Conservation (phyloP, 805 yeast species). For the Cyberlindnera maclurae region DNA sequence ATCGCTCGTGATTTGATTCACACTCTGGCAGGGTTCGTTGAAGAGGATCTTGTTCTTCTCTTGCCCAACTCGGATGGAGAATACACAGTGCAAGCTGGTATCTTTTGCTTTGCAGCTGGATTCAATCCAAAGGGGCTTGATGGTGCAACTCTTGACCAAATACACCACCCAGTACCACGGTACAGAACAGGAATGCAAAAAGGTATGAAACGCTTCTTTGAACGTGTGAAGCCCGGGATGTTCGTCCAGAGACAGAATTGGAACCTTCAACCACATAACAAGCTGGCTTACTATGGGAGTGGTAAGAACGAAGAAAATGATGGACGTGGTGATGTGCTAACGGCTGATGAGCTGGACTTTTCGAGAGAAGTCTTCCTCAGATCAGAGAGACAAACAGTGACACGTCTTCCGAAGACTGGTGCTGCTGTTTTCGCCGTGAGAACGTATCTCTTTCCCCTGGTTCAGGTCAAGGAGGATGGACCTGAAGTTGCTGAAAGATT, state of each 20-base stretch:
- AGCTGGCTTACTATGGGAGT: conserved; percentile 1
- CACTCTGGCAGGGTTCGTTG: conserved; percentile 7
- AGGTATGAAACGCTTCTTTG: conserved; percentile 2
- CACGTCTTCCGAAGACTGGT: conserved; percentile 1
- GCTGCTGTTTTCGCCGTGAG: conserved; percentile 1
- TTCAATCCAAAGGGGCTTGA: conserved; percentile 1
- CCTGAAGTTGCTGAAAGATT: neutral
- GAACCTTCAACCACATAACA: conserved; percentile 3
- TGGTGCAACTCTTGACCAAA: neutral
- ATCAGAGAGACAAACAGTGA: conserved; percentile 3
- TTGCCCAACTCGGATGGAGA: neutral
- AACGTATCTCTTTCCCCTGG: conserved; percentile 1
- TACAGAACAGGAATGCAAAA: conserved; percentile 1
- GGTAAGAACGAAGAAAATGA: conserved; percentile 1
- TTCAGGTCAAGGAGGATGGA: neutral
- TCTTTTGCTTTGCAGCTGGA: conserved; percentile 2
- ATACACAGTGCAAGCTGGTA: conserved; percentile 1
- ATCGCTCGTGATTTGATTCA: conserved; percentile 5
- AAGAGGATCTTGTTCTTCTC: conserved; percentile 8
- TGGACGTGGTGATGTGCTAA: neutral
- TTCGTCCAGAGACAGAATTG: conserved; percentile 2
- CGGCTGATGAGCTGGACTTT: conserved; percentile 1
- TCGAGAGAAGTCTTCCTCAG: conserved; percentile 2
- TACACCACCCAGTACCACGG: conserved; percentile 3
- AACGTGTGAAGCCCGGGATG: conserved; percentile 1